Base-by-base conservation (phyloP, 805 yeast species). In the Dipodascus geniculatus region DNA sequence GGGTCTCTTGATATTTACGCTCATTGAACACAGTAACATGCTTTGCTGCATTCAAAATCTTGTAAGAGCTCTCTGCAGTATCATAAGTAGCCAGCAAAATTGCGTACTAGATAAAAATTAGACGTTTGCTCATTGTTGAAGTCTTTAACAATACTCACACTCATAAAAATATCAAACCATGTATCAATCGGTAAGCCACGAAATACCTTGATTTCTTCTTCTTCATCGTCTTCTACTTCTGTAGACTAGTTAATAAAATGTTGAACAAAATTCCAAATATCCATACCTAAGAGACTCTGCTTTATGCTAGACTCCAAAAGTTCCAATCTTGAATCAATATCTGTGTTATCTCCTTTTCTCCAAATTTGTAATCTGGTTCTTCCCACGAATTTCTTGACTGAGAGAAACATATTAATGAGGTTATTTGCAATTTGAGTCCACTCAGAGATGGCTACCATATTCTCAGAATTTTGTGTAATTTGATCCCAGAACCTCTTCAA, bases 361-460 rank as follows among this genome's bases (percentile, higher is more conserved):
- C 86, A 86, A 20, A 76, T 74, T 51, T 83, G 80, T 11, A 82
- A 82, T 54, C 83, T 77, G 61, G 87, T 95, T 50, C 81, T 76
- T 1, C 90, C 85, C 62, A 87, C 90, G 58, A 93, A 87, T 60
- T 81, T 81, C 57, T 83, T 76, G 11, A 87, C 88, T 53, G 82
- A 78, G 23, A 85, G 80, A 64, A 93, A 90, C 56, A 86, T 80
- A 62, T 89, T 95, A 47, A 91, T 80, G 51, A 93, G 74, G 59
- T 85, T 95, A 1, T 87, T 78, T 0, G 91, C 96, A 3, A 82
- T 71, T 56, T 87, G 87, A 58, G 87, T 76, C 98, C 98, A 93
- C 1, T 87, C 78, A 4, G 76, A 73, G 1, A 81, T 76, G 0
- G 93, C 85, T n/a, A 79, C 80, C 16, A 66, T 69, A 57, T 82